phyloP scores from a whole-genome alignment of 2,329 filamentous ascomycete genomes.

The Hymenotorrendiella dingleyae region DNA sequence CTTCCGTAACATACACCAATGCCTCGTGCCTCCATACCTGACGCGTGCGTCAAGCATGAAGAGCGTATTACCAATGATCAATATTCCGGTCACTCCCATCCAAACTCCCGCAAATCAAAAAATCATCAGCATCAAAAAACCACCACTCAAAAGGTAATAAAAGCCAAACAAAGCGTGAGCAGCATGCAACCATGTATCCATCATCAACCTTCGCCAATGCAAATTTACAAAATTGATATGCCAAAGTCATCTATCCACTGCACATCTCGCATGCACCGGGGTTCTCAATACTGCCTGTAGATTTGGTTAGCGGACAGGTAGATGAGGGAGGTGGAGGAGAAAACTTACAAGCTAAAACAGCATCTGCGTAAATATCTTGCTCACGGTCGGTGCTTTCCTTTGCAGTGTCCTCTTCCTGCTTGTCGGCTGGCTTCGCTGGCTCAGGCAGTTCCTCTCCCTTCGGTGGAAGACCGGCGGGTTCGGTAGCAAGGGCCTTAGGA shows the following conservation, averaged over 20 bases:
- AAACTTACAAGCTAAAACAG: constrained; percentile 75
- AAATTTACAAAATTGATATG: background rate
- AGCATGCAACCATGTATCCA: constrained; percentile 22
- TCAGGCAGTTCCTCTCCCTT: constrained; percentile 61
- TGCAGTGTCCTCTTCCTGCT: constrained; percentile 68
- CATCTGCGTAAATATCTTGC: constrained; percentile 91
- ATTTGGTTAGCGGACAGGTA: constrained; percentile 28
- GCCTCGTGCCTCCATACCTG: no score
- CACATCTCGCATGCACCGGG: constrained; percentile 95
- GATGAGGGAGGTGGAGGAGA: background rate
- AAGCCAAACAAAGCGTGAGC: constrained; percentile 20
- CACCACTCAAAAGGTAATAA: no score
- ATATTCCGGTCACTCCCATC: background rate
- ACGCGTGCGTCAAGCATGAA: no score
- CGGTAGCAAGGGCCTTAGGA: constrained; percentile 69
- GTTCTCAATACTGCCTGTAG: constrained; percentile 85
- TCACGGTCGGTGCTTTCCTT: constrained; percentile 68
- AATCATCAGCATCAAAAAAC: constrained; percentile 2
- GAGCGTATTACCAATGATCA: constrained; percentile 2
- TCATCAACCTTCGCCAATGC: constrained; percentile 11
- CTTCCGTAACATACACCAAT: no score
- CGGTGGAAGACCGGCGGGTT: constrained; percentile 53
- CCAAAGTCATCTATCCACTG: constrained; percentile 60
- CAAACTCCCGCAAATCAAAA: background rate
- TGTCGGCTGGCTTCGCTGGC: constrained; percentile 45